Evolutionary conservation across 208 protist genomes (phyloP), one percentile per base, ranked within the genome.

Genomic region (Acanthamoeba sp.): DNA sequence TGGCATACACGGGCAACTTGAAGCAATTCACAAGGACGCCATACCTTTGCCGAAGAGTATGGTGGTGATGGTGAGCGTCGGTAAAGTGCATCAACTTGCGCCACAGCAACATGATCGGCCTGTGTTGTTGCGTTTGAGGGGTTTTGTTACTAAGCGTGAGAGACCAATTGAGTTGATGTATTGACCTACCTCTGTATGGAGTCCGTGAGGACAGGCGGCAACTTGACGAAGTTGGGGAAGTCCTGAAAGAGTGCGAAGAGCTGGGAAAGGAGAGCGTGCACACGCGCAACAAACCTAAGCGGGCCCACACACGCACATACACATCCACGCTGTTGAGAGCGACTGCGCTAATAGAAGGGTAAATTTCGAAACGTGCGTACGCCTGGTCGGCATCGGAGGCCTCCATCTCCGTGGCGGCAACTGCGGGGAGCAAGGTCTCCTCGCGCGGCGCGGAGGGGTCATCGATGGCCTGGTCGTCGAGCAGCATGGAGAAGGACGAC

Each of bases 221-320:
- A 12, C 66, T 78, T 78, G 66, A 78, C 24, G 40, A 78, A 78
- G 36, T 78, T 78, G 36, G 66, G 66, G 66, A 78, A 78, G 36
- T 78, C 66, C 36, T 78, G 66, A 20, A 78, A 78, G 18, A 78
- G 66, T 0, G 66, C 66, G n/a, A 78, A 78, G 36, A 78, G 66
- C 36, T 42, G 34, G 2, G 36, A 14, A 1, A 78, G 66, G 29
- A 78, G n/a, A 27, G 7, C 40, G 29, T 78, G 7, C 36, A 42
- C 36, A 14, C 40, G 66, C 2, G 16, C 66, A 78, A 78, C 7
- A 12, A 78, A 78, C 66, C 66, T 78, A 29, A 5, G 16, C 48
- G 62, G 29, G 22, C 7, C 14, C 62, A 27, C 7, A 55, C 48
- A 6, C 10, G 16, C 48, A 55, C 48, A 71, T 29, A 34, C n/a